These are phyloP conservation scores for Torulaspora microellipsoides DNA, from an alignment of 805 yeast species.

Conservation along the genomic window DNA sequence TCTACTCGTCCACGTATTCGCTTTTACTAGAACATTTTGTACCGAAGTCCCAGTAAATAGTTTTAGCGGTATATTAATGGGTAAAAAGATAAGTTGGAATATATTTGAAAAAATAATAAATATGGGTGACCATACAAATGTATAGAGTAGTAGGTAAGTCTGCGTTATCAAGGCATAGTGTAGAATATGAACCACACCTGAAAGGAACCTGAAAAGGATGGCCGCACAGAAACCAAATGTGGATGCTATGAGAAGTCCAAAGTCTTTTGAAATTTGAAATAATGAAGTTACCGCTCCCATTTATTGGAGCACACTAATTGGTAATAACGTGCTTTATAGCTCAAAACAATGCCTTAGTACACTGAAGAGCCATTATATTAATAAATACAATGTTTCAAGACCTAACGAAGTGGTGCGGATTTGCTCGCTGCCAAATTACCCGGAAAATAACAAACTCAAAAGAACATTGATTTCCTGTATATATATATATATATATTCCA, in stretches of 20 bases:
- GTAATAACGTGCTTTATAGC: too few relatives aligned
- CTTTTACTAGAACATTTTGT: constrained; percentile 13
- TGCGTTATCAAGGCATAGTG: constrained; percentile 1
- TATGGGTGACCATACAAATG: constrained; percentile 18
- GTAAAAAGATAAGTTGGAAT: constrained; percentile 19
- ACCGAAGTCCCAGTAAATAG: constrained; percentile 24
- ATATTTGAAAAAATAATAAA: constrained; percentile 17
- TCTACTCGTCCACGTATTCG: constrained; percentile 13
- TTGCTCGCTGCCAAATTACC: too few relatives aligned
- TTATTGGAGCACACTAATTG: neutral
- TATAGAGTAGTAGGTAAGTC: constrained; percentile 3
- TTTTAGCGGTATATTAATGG: constrained; percentile 27
- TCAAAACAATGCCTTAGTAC: too few relatives aligned
- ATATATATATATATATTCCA: too few relatives aligned
- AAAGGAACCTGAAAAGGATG: constrained; percentile 1
- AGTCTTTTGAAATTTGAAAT: constrained; percentile 7
- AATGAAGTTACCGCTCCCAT: constrained; percentile 6
- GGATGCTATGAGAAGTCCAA: constrained; percentile 10
- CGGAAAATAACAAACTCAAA: too few relatives aligned
- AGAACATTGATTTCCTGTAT: too few relatives aligned
- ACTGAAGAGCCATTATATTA: too few relatives aligned
- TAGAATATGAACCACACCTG: neutral
- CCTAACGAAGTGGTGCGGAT: too few relatives aligned
- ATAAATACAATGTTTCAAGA: too few relatives aligned
- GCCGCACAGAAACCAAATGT: constrained; percentile 10